Evolutionary conservation across 441 rosid species (phyloP), one percentile per base, ranked within the genome.

Genomic region (Populus trichocarpa): DNA sequence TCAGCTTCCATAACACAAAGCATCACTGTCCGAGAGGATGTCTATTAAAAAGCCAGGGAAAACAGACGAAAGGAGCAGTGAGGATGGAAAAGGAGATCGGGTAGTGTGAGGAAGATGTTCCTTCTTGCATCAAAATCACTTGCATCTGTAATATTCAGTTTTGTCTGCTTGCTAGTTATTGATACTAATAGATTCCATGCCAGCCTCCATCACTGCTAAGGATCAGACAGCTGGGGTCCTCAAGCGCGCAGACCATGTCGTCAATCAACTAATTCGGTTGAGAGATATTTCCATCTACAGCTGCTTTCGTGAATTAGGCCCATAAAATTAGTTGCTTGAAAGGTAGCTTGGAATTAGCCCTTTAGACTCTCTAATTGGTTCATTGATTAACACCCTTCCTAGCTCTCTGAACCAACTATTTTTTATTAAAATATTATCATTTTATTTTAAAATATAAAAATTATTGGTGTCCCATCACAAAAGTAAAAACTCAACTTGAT

Each of bases 131-230:
- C 57, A 6, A 61, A 50, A 66, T 53, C 73, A 2, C 12, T 11
- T 40, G 53, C 57, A 13, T 14, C 20, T n/a, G 20, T n/a, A 25
- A 73, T 40, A 69, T 61, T 68, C 77, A 9, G 23, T 30, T 59
- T 77, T 77, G 80, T 81, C 57, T 46, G 57, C 23, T 14, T 36
- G 22, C 30, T 10, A 26, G 22, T 2, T 0, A 28, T 33, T 26
- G 78, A 77, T 73, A 74, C 73, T 36, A 40, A 16, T 4, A 72
- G 78, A 78, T 82, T 79, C 82, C 78, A 8, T 50, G 2, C 13
- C 25, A 59, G 67, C 73, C 74, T 16, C 16, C 32, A 53, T 40
- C 78, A 71, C 22, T 57, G 13, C 50, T 1, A 0, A 9, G 38
- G 8, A 25, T 12, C 20, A 16, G 22, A 12, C 57, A 30, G 3